Base-by-base conservation (phyloP, 2,329 filamentous ascomycete genomes). In the Xylariaceae sp. region DNA sequence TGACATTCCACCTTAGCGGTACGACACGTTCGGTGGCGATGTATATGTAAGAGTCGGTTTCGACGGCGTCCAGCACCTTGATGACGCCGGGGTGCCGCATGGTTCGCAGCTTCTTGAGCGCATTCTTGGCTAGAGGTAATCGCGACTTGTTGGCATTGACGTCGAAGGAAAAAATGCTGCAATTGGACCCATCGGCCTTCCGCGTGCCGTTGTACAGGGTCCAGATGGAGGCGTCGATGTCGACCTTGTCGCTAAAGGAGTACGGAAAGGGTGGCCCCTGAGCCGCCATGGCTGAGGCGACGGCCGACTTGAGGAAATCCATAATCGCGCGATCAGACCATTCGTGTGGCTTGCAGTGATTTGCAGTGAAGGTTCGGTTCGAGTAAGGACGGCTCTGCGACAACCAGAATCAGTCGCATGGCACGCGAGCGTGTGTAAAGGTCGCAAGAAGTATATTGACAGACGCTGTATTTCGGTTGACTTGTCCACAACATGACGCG, bases 251-350 rank as follows among this genome's bases (percentile, higher is more conserved):
- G 62, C 91, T 92, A 66, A 97, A 94, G 42, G 81, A 86, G 68
- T 96, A 97, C 5, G 90, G 90, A 66, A 96, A 95, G 6, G 91
- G 86, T 46, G 91, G 90, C 2, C 92, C 91, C 69, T 96, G 94
- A 41, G 94, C 54, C 17, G 54, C 89, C 63, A 99, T 97, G 60
- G 91, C 92, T 54, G 94, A 97, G 41, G 91, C 92, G 66, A 97
- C 90, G 45, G 94, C 94, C 54, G 91, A 97, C 73, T 97, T 97
- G 66, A 99, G 81, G 66, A 97, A 97, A 69, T 99, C 91, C 94
- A 99, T 99, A 59, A 59, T 52, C 32, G 12, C 38, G 27, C 47
- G 45, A 39, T 52, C 46, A 54, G 47, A 54, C 48, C 54, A 56
- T 56, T 39, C 46, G 46, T 38, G 33, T 36, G 39, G 42, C 41